Base-by-base conservation (phyloP, 1,284 basidiomycete species). In the Garcileccinum viscosum region DNA sequence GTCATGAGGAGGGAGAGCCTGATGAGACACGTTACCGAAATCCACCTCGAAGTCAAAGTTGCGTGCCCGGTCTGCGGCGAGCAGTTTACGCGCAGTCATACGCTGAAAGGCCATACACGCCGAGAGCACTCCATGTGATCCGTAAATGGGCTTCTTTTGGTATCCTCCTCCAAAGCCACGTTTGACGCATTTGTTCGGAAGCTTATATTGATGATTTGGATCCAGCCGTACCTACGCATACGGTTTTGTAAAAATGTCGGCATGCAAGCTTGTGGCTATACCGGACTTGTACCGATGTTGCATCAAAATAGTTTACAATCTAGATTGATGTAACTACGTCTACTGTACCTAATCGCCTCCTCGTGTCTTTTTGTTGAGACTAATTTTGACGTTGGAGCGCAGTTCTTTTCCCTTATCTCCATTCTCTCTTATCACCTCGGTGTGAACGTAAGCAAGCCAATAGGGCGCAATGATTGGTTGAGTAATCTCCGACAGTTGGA, bases 1-100 rank as follows among this genome's bases (percentile, higher is more conserved):
- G 59, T 59, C 0, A 72, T 81, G 77, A 80, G 71, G 32, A 81
- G 66, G 24, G 80, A 81, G 67, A 80, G 80, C 40, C 24, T 79
- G 30, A 60, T 64, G 38, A 70, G 80, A 38, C 78, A 79, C 24
- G 59, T 79, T 6, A 71, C 70, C 27, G 80, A 81, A 40, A 67
- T 30, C 24, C 78, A 81, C 32, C 67, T 81, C n/a, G 69, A 70
- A 60, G 42, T 62, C 38, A 78, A 32, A 60, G 67, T 67, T 30
- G 0, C 4, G 9, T 81, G 79, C 63, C 50, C 64, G 11, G 15
- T 47, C 33, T 81, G 78, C 33, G 4, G 24, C 3, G 73, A 74
- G 30, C 58, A 44, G 50, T 79, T 81, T 63, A 78, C 79, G 11
- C 80, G 80, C 24, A 63, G n/a, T 63, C 12, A 80, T 42, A 78